A percentile compares a stretch with the other conserved stretches of the same genome.
phyloP scores from a whole-genome alignment of 2,329 filamentous ascomycete genomes.

The Lasiodiplodia sp. region DNA sequence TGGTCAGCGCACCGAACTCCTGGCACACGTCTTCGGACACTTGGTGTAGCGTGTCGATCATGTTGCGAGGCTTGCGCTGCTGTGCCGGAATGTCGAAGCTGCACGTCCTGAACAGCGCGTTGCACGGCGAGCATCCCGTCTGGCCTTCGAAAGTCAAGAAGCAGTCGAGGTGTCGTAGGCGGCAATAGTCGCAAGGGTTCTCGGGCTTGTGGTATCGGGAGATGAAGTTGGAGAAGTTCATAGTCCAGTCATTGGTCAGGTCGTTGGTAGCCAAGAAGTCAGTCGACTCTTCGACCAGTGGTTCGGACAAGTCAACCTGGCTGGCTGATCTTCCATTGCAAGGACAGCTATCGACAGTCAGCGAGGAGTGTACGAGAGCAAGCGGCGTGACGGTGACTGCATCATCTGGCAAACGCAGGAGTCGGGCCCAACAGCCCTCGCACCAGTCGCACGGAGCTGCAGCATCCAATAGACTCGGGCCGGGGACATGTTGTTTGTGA shows the following conservation, averaged over 20 bases:
- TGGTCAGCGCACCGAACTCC: constrained; percentile 44
- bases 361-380: background rate
- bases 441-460: background rate
- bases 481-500: background rate
- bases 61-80: constrained; percentile 42
- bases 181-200: constrained; percentile 57
- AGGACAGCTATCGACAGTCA: constrained; percentile 34
- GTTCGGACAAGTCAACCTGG: background rate
- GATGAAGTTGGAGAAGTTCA: constrained; percentile 55
- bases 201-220: constrained; percentile 55
- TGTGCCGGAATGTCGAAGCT: constrained; percentile 51
- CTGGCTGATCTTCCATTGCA: constrained; percentile 33
- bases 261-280: constrained; percentile 33
- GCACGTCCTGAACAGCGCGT: constrained; percentile 56
- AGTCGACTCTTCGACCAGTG: background rate
- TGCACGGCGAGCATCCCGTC: constrained; percentile 55
- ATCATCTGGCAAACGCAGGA: background rate
- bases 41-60: constrained; percentile 56
- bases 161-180: constrained; percentile 55
- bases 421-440: background rate
- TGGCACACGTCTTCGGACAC: constrained; percentile 51
- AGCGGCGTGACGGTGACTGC: background rate
- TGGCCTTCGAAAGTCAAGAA: constrained; percentile 53
- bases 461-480: background rate
- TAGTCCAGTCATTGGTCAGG: constrained; percentile 44